Base-by-base conservation (phyloP, 495 filamentous ascomycete genomes). In the Podospora anserina region DNA sequence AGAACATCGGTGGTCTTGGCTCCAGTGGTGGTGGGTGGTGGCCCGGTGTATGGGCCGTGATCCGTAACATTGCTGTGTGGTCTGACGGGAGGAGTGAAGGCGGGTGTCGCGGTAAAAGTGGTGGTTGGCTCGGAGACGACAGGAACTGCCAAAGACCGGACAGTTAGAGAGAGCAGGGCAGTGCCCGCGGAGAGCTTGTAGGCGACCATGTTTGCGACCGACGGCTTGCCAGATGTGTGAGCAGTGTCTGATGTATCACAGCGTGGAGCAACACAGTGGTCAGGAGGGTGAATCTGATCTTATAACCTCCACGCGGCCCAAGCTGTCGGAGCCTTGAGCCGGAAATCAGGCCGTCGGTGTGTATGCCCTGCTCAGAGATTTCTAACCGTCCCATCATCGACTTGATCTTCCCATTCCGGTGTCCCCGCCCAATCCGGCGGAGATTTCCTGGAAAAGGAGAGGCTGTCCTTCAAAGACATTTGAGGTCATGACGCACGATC, bases 41-140 rank as follows among this genome's bases (percentile, higher is more conserved):
- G 84, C 18, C 87, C 89, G 7, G 79, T 86, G 72, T 82, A 91
- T 0, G 86, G 79, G 16, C 86, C 87, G 68, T 91, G 80, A 0
- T 73, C 77, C 1, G 79, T 82, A n/a, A 82, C 77, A 16, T 82
- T 74, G n/a, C 72, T 77, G 56, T 77, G 72, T 0, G 77, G 70
- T 11, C 77, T 76, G 2, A 66, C 67, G 3, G 70, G 65, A 1
- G 69, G 72, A 2, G 72, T 74, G 26, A 71, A 57, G 34, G 73
- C 32, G 6, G 77, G 65, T 4, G 65, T 68, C 0, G 77, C 73
- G 6, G 67, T 66, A 58, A 81, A 44, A 2, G 79, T 82, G 2
- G 80, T 82, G 26, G 72, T 73, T 0, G 79, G 67, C 2, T 75
- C 71, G 0, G 79, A 82, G 2, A 79, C 72, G 11, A 80, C 68